Evolutionary conservation across 331 rosid species (phyloP).

Genomic region (Pyrus hybrid): DNA sequence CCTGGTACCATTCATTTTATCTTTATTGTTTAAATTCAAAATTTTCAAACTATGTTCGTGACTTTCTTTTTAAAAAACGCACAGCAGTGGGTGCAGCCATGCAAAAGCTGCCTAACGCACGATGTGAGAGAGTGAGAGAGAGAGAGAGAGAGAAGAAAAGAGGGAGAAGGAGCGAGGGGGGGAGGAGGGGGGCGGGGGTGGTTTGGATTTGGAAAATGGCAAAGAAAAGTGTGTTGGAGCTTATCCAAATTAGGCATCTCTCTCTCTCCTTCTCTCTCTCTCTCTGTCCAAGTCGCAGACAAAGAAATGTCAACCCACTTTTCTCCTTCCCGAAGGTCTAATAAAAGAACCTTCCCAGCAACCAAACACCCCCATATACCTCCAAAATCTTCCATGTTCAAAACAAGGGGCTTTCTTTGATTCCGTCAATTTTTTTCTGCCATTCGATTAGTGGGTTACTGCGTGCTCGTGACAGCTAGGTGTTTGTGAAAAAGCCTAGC

Average conservation of each 20-base stretch:
- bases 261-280: no score
- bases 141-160: no score
- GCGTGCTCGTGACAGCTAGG: constrained; percentile 18
- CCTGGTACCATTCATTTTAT: no score
- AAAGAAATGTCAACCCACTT: constrained; percentile 23
- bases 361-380: neutral
- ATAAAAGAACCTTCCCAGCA: constrained; percentile 4
- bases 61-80: no score
- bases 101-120: neutral
- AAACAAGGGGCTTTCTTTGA: neutral
- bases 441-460: neutral
- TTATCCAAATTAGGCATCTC: no score
- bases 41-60: no score
- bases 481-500: constrained; percentile 3
- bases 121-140: neutral
- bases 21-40: no score
- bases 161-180: no score
- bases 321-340: constrained; percentile 6
- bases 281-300: neutral
- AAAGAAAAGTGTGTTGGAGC: no score
- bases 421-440: neutral
- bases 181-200: no score
- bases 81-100: neutral
- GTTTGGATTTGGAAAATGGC: no score
- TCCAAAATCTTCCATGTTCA: neutral